These are phyloP conservation scores for Aspergillus hiratsukae DNA, from an alignment of 2,329 filamentous ascomycete genomes.

Conservation along the genomic window DNA sequence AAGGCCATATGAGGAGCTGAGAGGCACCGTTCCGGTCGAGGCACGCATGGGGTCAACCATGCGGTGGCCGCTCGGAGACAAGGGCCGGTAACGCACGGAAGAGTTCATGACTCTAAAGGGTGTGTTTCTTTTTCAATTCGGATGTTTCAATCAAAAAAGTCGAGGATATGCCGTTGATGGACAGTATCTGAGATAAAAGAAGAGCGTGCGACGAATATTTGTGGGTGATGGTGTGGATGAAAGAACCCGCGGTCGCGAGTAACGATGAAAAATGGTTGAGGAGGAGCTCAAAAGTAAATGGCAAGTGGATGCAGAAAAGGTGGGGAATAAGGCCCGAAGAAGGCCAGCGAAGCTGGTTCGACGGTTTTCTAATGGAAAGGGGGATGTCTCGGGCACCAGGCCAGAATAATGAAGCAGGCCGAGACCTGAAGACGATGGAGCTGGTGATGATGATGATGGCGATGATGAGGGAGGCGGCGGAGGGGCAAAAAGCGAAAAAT, in stretches of 20 bases:
- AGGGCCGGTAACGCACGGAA: slow-evolving; percentile 28
- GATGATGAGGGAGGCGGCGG: slow-evolving; percentile 3
- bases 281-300: not conserved
- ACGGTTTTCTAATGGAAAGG: not conserved
- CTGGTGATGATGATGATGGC: slow-evolving; percentile 4
- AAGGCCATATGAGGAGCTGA: slow-evolving; percentile 30
- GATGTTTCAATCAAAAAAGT: not conserved
- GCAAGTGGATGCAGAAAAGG: not conserved
- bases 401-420: slow-evolving; percentile 6
- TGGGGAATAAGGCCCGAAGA: not conserved
- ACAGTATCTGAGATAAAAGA: not conserved
- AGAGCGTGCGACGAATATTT: not conserved
- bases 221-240: not conserved
- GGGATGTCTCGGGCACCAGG: slow-evolving; percentile 11
- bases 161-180: not conserved
- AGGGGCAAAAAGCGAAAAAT: not conserved
- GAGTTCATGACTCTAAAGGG: slow-evolving; percentile 19
- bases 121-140: not conserved
- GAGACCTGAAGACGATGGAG: slow-evolving; percentile 4
- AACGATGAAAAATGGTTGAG: not conserved
- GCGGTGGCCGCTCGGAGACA: slow-evolving; percentile 31
- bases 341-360: slow-evolving; percentile 1
- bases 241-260: not conserved
- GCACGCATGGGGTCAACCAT: slow-evolving; percentile 36
- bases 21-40: slow-evolving; percentile 38